Evolutionary conservation across 169 alveolate species (phyloP).

Genomic region (Miamiensis avidus): DNA sequence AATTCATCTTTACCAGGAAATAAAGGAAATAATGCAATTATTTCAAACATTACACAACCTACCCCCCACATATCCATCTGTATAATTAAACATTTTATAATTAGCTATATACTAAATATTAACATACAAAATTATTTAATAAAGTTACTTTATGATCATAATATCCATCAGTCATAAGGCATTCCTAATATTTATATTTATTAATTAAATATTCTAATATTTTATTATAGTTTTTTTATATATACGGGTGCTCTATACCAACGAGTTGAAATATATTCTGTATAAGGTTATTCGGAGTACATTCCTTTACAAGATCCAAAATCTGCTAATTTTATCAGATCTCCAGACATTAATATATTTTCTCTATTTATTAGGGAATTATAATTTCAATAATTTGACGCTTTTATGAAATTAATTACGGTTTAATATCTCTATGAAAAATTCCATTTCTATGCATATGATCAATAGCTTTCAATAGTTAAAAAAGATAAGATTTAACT

Average conservation of each 20-base stretch:
- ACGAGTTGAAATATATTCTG: constrained; percentile 92
- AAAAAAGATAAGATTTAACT: constrained; percentile 78
- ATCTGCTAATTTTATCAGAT: constrained; percentile 86
- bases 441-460: constrained; percentile 93
- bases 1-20: constrained; percentile 91
- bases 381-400: no score
- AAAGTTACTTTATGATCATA: constrained; percentile 73
- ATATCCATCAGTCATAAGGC: constrained; percentile 92
- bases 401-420: constrained; percentile 25
- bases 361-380: constrained; percentile 51
- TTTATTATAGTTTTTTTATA: no score
- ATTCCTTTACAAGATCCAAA: constrained; percentile 90
- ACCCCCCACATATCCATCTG: constrained; percentile 94
- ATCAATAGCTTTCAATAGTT: constrained; percentile 87
- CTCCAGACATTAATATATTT: constrained; percentile 84
- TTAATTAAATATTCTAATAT: no score
- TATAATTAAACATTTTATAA: no score
- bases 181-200: no score
- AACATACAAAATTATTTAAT: no score
- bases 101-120: no score
- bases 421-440: constrained; percentile 91
- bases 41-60: constrained; percentile 93
- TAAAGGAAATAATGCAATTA: constrained; percentile 88
- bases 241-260: constrained; percentile 96
- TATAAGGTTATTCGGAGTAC: constrained; percentile 84